A percentile compares a stretch with the other conserved stretches of the same genome.
phyloP scores from a whole-genome alignment of 139 green algal species.

The Trebouxia sp. region DNA sequence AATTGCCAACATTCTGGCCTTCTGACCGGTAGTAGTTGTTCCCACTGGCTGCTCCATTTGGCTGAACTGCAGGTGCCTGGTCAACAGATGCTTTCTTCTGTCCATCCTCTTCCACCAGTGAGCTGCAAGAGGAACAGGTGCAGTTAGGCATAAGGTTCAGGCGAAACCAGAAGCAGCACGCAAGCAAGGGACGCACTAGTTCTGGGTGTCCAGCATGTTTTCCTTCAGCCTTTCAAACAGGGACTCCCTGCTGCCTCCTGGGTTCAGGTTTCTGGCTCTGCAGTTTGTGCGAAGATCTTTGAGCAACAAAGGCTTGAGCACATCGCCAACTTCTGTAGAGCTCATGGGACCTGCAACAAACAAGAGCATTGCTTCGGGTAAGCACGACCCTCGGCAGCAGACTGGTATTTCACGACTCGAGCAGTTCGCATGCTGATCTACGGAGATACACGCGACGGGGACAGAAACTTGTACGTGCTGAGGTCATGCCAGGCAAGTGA shows the following conservation, averaged over 20 bases:
- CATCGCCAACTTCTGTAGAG: conserved; percentile 33
- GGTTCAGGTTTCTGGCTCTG: conserved; percentile 61
- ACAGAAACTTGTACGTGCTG: no score
- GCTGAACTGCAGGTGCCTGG: conserved; percentile 3
- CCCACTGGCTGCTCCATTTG: conserved; percentile 22
- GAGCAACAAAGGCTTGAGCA: conserved; percentile 53
- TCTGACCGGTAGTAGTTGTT: conserved; percentile 80
- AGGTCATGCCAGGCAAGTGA: no score
- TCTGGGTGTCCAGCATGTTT: conserved; percentile 63
- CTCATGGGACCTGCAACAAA: conserved; percentile 22
- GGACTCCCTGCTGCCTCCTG: conserved; percentile 66
- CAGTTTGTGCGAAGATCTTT: conserved; percentile 74
- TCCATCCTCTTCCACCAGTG: neutral
- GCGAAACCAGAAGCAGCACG: neutral
- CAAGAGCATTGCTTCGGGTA: no score
- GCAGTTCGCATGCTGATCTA: no score
- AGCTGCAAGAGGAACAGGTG: neutral
- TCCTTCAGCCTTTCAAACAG: conserved; percentile 67
- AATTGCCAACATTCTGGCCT: conserved; percentile 86
- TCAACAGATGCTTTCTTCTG: conserved; percentile 11
- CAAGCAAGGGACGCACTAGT: conserved; percentile 52
- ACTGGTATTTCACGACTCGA: no score
- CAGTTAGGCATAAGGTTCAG: neutral
- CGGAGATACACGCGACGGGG: no score
- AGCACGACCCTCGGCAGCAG: no score